Base-by-base conservation (phyloP, 2,329 filamentous ascomycete genomes). In the Phialocephala subalpina region DNA sequence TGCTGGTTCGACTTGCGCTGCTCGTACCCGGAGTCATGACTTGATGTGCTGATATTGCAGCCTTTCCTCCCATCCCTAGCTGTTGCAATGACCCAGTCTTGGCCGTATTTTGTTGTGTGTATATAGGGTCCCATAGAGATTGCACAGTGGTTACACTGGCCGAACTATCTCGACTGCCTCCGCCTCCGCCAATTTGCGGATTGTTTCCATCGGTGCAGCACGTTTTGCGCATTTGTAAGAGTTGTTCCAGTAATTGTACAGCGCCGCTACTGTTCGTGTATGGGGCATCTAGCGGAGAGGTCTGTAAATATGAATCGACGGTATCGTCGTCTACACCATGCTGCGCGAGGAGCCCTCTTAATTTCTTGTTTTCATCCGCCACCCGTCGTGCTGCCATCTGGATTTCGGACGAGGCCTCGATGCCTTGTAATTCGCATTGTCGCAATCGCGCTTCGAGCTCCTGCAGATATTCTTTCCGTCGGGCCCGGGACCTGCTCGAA, bases 381-480 rank as follows among this genome's bases (percentile, higher is more conserved):
- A 93, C 91, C 62, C 81, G 85, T 63, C 89, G 82, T 1, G 91
- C 91, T 0, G 90, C 91, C 59, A 83, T 80, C 75, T 94, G 92
- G 12, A 94, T 87, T 74, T 93, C 90, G n/a, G 84, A 81, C 0
- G 88, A 90, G 3, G 90, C 91, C 73, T 90, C 85, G 58, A 91
- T 83, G 20, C 91, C 91, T 36, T 85, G 80, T 42, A 86, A 81
- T 76, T 93, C 89, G 74, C 86, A 92, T 60, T 80, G 79, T 56
- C 87, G 85, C 64, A 90, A 79, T 66, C 87, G 88, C 62, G 84
- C 80, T 77, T 94, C 90, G 33, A 93, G 84, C 63, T 91, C 89
- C 67, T 88, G 82, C 45, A 93, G 80, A 74, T 94, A 93, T 74
- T 92, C 90, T 80, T 91, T 92, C 69, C 89, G 85, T 40, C 91